Evolutionary conservation across 805 yeast species (phyloP).

Genomic region (Yarrowia keelungensis): DNA sequence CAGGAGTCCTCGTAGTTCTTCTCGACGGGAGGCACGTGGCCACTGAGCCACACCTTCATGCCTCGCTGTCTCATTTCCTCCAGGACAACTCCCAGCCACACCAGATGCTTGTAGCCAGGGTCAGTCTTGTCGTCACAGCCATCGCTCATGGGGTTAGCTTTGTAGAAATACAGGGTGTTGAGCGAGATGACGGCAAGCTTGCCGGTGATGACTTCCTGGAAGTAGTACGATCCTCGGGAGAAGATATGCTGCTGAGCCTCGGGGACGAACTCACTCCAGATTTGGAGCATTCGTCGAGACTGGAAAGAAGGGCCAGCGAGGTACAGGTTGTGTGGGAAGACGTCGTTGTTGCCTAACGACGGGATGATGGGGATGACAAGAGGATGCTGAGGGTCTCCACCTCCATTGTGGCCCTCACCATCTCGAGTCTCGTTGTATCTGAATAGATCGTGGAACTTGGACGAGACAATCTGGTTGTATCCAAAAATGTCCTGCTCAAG

Average conservation of each 20-base stretch:
- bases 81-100: slow-evolving; percentile 78
- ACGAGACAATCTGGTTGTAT: slow-evolving; percentile 66
- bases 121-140: slow-evolving; percentile 73
- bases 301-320: slow-evolving; percentile 89
- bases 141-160: slow-evolving; percentile 81
- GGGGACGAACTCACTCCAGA: slow-evolving; percentile 79
- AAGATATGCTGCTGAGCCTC: slow-evolving; percentile 77
- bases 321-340: slow-evolving; percentile 85
- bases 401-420: slow-evolving; percentile 30
- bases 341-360: slow-evolving; percentile 84
- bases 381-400: slow-evolving; percentile 39
- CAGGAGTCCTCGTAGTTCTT: slow-evolving; percentile 79
- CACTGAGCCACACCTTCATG: slow-evolving; percentile 86
- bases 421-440: slow-evolving; percentile 47
- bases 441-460: slow-evolving; percentile 54
- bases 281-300: slow-evolving; percentile 74
- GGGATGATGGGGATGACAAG: slow-evolving; percentile 61
- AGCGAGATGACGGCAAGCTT: slow-evolving; percentile 79
- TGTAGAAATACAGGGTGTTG: slow-evolving; percentile 77
- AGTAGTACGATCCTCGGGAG: slow-evolving; percentile 74
- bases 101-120: slow-evolving; percentile 78
- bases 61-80: slow-evolving; percentile 73
- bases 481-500: slow-evolving; percentile 74
- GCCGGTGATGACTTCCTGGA: slow-evolving; percentile 79
- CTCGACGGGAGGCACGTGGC: slow-evolving; percentile 87